Base-by-base conservation (phyloP, 2,329 filamentous ascomycete species). In the Pyrenochaeta sp. region DNA sequence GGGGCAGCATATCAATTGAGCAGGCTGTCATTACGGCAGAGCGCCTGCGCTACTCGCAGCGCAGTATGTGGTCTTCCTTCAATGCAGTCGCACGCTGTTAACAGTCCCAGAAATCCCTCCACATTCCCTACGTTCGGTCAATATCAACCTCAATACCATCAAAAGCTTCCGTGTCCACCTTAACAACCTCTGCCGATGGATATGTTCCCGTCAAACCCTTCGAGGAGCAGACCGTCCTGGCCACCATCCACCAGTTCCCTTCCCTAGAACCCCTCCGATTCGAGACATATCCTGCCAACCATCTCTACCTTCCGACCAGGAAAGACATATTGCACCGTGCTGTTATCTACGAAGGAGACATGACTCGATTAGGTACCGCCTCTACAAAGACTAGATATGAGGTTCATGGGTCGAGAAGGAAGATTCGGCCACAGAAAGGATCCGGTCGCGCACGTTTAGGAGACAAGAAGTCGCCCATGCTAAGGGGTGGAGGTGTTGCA, bases 311-410 rank as follows among this genome's bases (percentile, higher is more conserved):
- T 22, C 94, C 94, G 3, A 81, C 96, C 32, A 88, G 94, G 47
- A 86, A 88, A 69, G 94, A 99, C 72, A 85, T 99, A 55, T 85
- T 99, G 40, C 93, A 99, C 76, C 85, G 90, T 54, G 94, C 94
- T 45, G 84, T 99, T 45, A 77, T 96, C 60, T 97, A 88, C 79
- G 94, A 99, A 76, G 94, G 89, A 58, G 93, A 97, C 76, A 83
- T 80, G 65, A 88, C 90, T 42, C 87, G 94, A 20, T 24, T 59
- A 15, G 94, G 94, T 54, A 95, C 90, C 2, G 94, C 92, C 19
- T 63, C 58, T 9, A 70, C 68, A 23, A 71, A 71, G 53, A 71
- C 61, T 26, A 79, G 93, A 48, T 84, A 74, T 65, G 90, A 97
- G 51, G 87, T 99, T 17, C 84, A 86, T 64, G 94, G 93, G 51